Evolutionary conservation across 192 early-diverging fungal species (phyloP).

Genomic region (Coemansia sp.): DNA sequence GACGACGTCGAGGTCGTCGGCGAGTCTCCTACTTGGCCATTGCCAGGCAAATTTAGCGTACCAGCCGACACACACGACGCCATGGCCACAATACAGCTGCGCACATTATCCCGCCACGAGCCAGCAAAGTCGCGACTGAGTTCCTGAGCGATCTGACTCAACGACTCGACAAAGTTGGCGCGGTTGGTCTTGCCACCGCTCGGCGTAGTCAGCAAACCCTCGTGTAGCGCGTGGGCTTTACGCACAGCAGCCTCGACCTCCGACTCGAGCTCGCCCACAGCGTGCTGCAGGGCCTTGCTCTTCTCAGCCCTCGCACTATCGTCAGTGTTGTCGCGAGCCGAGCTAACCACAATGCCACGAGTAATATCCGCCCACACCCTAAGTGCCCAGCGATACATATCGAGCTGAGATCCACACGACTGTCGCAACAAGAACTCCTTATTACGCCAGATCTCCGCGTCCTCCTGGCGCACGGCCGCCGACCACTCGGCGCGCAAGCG

Average conservation of each 20-base stretch:
- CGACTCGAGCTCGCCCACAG: slow-evolving; percentile 32
- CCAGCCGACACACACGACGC: slow-evolving; percentile 6
- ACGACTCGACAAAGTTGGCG: slow-evolving; percentile 22
- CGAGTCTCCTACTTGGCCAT: neutral
- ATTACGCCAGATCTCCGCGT: slow-evolving; percentile 21
- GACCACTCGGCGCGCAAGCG: slow-evolving; percentile 21
- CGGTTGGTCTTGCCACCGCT: slow-evolving; percentile 12
- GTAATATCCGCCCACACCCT: slow-evolving; percentile 36
- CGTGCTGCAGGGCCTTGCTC: slow-evolving; percentile 15
- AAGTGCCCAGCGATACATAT: slow-evolving; percentile 31
- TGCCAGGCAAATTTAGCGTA: neutral
- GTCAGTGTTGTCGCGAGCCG: neutral
- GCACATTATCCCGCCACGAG: slow-evolving; percentile 37
- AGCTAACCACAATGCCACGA: neutral
- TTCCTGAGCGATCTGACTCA: slow-evolving; percentile 23
- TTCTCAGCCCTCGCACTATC: neutral
- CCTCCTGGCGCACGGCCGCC: slow-evolving; percentile 9
- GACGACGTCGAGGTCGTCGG: slow-evolving; percentile 11
- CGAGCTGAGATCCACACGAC: slow-evolving; percentile 36
- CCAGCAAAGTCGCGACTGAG: slow-evolving; percentile 26
- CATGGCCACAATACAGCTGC: slow-evolving; percentile 21
- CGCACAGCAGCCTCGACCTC: slow-evolving; percentile 27
- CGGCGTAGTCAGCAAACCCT: slow-evolving; percentile 4
- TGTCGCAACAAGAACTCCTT: slow-evolving; percentile 27
- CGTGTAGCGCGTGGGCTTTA: slow-evolving; percentile 11